A percentile compares a stretch with the other conserved stretches of the same genome.
Evolutionary conservation across 345 rosid species (phyloP).

Genomic region (Triadica sebifera): DNA sequence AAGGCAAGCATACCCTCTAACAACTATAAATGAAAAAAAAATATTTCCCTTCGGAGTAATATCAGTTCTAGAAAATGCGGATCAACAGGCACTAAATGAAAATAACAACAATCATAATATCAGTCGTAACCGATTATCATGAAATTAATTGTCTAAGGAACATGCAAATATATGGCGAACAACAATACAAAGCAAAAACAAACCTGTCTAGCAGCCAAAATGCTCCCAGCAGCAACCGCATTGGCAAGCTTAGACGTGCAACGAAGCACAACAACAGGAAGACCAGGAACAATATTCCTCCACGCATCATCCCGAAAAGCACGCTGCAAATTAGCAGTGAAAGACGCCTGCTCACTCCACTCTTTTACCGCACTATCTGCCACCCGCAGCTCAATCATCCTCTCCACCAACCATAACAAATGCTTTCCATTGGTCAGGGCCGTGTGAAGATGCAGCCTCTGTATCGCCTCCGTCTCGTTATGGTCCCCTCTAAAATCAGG

Average conservation of each 20-base stretch:
- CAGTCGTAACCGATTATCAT: background rate
- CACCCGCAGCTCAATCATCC: slow-evolving; percentile 73
- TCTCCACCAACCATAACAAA: slow-evolving; percentile 64
- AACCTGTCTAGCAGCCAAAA: slow-evolving; percentile 64
- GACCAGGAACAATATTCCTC: slow-evolving; percentile 64
- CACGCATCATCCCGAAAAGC: slow-evolving; percentile 64
- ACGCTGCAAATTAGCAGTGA: slow-evolving; percentile 60
- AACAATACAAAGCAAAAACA: background rate
- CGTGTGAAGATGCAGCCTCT: slow-evolving; percentile 61
- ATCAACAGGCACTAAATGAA: too few species aligned
- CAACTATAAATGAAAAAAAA: background rate
- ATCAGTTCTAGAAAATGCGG: background rate
- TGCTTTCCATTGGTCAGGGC: slow-evolving; percentile 61
- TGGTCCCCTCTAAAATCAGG: slow-evolving; percentile 67
- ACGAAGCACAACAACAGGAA: slow-evolving; percentile 44
- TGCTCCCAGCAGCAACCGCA: slow-evolving; percentile 57
- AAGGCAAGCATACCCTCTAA: background rate
- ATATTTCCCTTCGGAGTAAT: background rate
- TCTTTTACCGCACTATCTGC: slow-evolving; percentile 59
- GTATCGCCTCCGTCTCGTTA: slow-evolving; percentile 71
- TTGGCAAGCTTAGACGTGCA: slow-evolving; percentile 60
- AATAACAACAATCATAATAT: too few species aligned
- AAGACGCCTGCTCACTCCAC: slow-evolving; percentile 63
- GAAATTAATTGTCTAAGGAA: background rate
- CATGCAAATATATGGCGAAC: background rate